phyloP scores from a whole-genome alignment of 2,329 filamentous ascomycete genomes.

The Ophiostoma ulmi region DNA sequence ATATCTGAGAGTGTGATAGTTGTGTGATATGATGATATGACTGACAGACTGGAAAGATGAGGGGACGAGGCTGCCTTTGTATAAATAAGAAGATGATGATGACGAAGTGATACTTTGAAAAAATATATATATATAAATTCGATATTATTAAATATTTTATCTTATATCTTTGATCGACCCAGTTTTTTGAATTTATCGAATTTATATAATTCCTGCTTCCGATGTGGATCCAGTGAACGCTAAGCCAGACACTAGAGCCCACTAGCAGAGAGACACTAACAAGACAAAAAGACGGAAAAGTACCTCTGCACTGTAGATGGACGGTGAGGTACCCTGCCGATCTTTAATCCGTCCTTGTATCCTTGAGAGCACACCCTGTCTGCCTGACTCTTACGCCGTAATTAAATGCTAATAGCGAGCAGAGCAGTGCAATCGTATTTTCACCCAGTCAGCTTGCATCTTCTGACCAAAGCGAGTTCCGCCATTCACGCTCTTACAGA shows the following conservation, averaged over 20 bases:
- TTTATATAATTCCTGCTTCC: neutral
- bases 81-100: slow-evolving; percentile 16
- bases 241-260: neutral
- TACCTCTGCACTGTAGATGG: neutral
- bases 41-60: neutral
- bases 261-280: neutral
- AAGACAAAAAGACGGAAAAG: neutral
- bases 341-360: neutral
- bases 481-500: neutral
- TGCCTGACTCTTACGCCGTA: neutral
- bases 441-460: neutral
- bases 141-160: neutral
- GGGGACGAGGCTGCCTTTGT: slow-evolving; percentile 23
- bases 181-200: neutral
- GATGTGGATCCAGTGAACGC: neutral
- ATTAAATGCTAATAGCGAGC: too few relatives aligned
- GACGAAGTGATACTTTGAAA: neutral
- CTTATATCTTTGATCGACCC: neutral
- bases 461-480: neutral
- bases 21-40: neutral
- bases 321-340: slow-evolving; percentile 7
- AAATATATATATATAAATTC: neutral
- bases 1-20: neutral
- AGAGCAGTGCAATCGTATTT: too few relatives aligned
- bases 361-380: neutral